A percentile compares a stretch with the other conserved stretches of the same genome.
Evolutionary conservation across 257 asterid genomes (phyloP).

Genomic region (Ehretia macrophylla): DNA sequence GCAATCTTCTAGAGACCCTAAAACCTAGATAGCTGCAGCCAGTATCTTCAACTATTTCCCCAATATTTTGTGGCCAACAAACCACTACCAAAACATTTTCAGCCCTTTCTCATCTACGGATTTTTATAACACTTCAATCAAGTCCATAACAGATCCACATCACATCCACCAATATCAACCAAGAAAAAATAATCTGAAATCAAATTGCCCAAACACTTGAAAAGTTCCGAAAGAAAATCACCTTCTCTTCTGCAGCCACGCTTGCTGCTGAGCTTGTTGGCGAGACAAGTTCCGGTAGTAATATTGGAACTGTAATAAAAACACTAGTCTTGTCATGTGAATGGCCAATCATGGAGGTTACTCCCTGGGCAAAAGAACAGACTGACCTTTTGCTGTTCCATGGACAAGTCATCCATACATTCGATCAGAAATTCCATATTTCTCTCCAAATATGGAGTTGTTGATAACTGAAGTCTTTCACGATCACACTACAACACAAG

Average conservation of each 20-base stretch:
- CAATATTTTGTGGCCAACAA: too few species aligned
- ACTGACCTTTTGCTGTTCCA: slow-evolving; percentile 90
- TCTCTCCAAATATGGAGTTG: slow-evolving; percentile 77
- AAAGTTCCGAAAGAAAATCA: slow-evolving; percentile 18
- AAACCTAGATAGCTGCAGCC: too few species aligned
- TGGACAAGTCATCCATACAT: slow-evolving; percentile 96
- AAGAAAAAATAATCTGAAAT: neutral
- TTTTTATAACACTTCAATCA: too few species aligned
- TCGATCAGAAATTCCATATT: slow-evolving; percentile 88
- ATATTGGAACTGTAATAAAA: slow-evolving; percentile 68
- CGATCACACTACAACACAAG: slow-evolving; percentile 71
- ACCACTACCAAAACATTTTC: too few species aligned
- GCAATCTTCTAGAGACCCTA: too few species aligned
- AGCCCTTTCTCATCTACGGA: too few species aligned
- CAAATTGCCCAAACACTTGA: neutral
- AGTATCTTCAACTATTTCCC: too few species aligned
- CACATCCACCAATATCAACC: neutral
- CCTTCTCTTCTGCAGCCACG: slow-evolving; percentile 98
- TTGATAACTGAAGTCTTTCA: slow-evolving; percentile 85
- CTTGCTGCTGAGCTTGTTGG: slow-evolving; percentile 94
- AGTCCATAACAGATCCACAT: too few species aligned
- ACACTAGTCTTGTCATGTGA: slow-evolving; percentile 2
- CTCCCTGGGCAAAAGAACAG: slow-evolving; percentile 9
- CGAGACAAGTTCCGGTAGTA: slow-evolving; percentile 92
- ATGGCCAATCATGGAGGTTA: slow-evolving; percentile 2